Evolutionary conservation across 768 basidiomycete genomes (phyloP).

Genomic region (Neoboletus brunneissimus): DNA sequence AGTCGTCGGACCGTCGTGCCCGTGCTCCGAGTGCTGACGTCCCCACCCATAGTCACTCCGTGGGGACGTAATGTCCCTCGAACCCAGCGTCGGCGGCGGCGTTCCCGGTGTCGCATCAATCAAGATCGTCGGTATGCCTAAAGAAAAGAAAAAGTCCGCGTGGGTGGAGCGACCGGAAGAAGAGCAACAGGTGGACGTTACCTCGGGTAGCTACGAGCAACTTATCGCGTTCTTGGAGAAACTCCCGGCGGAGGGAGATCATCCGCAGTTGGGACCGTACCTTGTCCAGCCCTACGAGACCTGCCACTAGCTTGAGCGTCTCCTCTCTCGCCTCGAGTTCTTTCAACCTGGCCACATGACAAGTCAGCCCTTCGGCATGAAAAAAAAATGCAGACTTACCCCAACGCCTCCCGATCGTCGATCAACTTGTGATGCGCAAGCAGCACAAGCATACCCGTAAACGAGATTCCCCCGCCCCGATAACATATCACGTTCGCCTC

Average conservation of each 20-base stretch:
- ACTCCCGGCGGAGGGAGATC: constrained; percentile 69
- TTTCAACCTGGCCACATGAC: constrained; percentile 53
- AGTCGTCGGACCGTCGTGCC: background rate
- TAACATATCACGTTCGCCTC: constrained; percentile 79
- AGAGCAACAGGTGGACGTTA: background rate
- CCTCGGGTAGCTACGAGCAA: constrained; percentile 23
- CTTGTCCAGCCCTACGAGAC: constrained; percentile 81
- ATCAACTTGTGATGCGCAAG: constrained; percentile 92
- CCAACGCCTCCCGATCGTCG: constrained; percentile 81
- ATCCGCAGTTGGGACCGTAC: constrained; percentile 78
- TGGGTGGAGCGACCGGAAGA: background rate
- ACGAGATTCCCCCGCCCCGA: constrained; percentile 78
- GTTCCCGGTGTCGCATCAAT: constrained; percentile 40
- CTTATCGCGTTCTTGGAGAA: constrained; percentile 50
- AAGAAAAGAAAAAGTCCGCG: too few species aligned
- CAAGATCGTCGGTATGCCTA: constrained; percentile 67
- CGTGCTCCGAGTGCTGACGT: background rate
- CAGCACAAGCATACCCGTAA: constrained; percentile 83
- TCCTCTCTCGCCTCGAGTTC: constrained; percentile 76
- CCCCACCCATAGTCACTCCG: constrained; percentile 3
- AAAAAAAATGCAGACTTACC: constrained; percentile 49
- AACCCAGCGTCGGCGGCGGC: constrained; percentile 35
- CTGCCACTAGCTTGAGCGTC: constrained; percentile 75
- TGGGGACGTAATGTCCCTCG: constrained; percentile 55
- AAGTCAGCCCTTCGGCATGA: background rate